Percentiles rank a stretch among this genome's conserved stretches.
These are phyloP conservation scores for Clausena lansium DNA, from an alignment of 345 rosid species.

Conservation along the genomic window DNA sequence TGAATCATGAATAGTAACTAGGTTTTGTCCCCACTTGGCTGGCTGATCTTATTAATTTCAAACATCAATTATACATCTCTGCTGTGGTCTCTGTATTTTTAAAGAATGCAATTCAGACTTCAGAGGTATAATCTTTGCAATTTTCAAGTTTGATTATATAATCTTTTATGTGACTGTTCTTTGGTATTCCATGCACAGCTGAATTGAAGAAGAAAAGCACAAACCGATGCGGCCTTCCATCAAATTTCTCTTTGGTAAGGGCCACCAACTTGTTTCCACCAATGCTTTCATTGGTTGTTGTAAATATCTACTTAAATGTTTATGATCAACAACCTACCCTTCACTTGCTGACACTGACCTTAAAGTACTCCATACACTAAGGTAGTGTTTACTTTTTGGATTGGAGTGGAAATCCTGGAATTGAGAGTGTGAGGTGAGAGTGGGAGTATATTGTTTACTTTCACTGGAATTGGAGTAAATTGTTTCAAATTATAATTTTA, in stretches of 20 bases:
- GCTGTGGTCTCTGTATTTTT: not conserved
- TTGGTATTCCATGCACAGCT: constrained; percentile 37
- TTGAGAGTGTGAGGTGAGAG: too few species aligned
- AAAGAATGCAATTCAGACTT: not conserved
- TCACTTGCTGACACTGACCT: not conserved
- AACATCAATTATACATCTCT: not conserved
- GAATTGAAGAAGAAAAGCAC: constrained; percentile 83
- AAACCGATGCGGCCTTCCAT: constrained; percentile 80
- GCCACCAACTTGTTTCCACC: not conserved
- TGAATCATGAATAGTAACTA: not conserved
- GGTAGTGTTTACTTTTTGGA: too few species aligned
- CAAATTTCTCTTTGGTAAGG: constrained; percentile 91
- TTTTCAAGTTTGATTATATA: not conserved
- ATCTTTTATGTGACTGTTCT: constrained; percentile 3
- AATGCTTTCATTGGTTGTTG: not conserved
- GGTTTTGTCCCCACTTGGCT: not conserved
- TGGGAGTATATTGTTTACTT: too few species aligned
- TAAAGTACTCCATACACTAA: not conserved
- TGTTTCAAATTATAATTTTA: too few species aligned
- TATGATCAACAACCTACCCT: not conserved
- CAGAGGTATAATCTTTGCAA: not conserved
- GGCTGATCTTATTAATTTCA: constrained; percentile 2
- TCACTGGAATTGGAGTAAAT: too few species aligned
- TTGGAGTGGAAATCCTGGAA: too few species aligned
- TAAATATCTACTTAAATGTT: not conserved